These are phyloP conservation scores for Starmerella etchellsii DNA, from an alignment of 805 yeast species.

Conservation along the genomic window DNA sequence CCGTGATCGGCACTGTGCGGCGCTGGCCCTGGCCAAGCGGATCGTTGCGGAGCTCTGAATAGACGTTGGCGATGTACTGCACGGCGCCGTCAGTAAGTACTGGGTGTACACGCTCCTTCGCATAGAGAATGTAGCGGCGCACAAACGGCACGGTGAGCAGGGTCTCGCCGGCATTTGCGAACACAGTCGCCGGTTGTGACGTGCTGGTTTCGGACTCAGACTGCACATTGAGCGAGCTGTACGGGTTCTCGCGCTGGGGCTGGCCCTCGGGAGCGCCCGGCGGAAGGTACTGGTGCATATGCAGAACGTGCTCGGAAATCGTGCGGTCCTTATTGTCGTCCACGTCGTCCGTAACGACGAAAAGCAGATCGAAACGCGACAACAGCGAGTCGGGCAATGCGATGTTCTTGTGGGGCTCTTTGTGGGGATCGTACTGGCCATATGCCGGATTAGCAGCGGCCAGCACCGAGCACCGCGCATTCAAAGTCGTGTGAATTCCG, in stretches of 20 bases:
- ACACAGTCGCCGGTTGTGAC: constrained; percentile 35
- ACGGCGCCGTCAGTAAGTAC: constrained; percentile 65
- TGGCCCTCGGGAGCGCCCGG: constrained; percentile 86
- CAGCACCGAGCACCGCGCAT: constrained; percentile 90
- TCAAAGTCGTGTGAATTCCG: constrained; percentile 90
- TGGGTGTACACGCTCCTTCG: constrained; percentile 78
- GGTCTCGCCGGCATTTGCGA: constrained; percentile 32
- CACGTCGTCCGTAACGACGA: constrained; percentile 92
- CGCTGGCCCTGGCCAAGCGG: constrained; percentile 33
- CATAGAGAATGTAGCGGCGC: constrained; percentile 85
- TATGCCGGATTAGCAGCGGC: constrained; percentile 97
- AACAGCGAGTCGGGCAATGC: constrained; percentile 92
- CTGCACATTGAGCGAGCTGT: constrained; percentile 71
- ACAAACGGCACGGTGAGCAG: constrained; percentile 70
- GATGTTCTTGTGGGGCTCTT: constrained; percentile 91
- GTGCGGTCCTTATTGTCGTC: constrained; percentile 71
- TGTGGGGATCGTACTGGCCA: constrained; percentile 92
- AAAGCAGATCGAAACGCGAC: constrained; percentile 90
- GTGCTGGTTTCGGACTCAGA: constrained; percentile 28
- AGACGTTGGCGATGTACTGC: constrained; percentile 65
- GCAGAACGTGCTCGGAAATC: constrained; percentile 85
- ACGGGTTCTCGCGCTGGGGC: constrained; percentile 69
- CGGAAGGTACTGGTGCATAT: constrained; percentile 83
- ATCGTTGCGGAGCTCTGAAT: constrained; percentile 70
- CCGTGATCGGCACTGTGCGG: constrained; percentile 86